Conservation (phyloP, 225 moss, liverwort and hornwort species). For the Pseudoscleropodium purum region DNA sequence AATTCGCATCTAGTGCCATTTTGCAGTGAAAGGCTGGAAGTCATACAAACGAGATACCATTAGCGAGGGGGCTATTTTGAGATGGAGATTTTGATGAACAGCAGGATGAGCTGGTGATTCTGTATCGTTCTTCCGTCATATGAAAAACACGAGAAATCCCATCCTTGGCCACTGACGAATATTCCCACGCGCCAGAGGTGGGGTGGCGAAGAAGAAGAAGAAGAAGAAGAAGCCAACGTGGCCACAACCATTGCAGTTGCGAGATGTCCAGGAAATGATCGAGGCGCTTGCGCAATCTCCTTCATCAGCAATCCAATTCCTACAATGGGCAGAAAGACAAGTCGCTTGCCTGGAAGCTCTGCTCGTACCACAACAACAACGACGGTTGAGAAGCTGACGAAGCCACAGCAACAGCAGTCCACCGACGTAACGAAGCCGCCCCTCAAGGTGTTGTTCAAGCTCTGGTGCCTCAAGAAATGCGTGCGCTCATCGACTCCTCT, state of each 20-base stretch:
- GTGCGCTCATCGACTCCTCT: neutral
- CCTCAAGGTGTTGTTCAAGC: slow-evolving; percentile 16
- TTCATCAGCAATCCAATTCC: neutral
- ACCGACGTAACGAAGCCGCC: neutral
- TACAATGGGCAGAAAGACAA: slow-evolving; percentile 13
- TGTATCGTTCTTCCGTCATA: too few relatives aligned
- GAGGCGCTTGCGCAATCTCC: neutral
- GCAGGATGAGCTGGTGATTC: neutral
- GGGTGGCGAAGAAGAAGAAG: neutral
- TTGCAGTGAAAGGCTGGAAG: neutral
- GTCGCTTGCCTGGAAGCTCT: neutral
- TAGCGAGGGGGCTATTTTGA: neutral
- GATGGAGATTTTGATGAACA: neutral
- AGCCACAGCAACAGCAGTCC: neutral
- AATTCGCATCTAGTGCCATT: neutral
- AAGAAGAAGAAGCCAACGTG: neutral
- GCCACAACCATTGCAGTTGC: neutral
- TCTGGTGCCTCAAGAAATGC: slow-evolving; percentile 30
- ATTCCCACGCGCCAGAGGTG: neutral
- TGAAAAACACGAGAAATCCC: neutral
- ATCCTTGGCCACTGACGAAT: neutral
- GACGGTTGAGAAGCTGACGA: neutral
- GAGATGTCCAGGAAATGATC: neutral
- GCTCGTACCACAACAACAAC: neutral
- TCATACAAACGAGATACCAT: neutral